Percentiles rank a stretch among this genome's conserved stretches.
phyloP scores from a whole-genome alignment of 768 basidiomycete species.

The Trametes cinnabarina region DNA sequence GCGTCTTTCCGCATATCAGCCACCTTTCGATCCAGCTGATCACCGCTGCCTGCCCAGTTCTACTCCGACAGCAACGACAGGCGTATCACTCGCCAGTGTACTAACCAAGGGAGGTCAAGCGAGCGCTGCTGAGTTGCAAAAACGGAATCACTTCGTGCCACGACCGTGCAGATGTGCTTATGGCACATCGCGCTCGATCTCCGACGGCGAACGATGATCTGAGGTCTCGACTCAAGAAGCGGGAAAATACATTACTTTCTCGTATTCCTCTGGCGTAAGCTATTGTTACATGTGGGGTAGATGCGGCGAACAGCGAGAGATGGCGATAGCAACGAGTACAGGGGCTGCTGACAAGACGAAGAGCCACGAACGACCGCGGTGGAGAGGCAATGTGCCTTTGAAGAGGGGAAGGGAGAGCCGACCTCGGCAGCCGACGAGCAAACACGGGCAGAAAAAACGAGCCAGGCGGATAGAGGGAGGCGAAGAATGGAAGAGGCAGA shows the following conservation, averaged over 20 bases:
- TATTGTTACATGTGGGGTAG: constrained; percentile 26
- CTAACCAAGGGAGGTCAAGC: background rate
- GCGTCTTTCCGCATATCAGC: background rate
- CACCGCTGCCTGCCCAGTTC: background rate
- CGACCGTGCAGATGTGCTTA: background rate
- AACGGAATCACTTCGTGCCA: background rate
- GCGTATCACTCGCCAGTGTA: background rate
- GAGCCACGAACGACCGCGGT: constrained; percentile 11
- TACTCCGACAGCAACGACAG: background rate
- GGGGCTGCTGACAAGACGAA: constrained; percentile 14
- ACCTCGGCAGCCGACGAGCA: constrained; percentile 9
- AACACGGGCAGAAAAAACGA: constrained; percentile 11
- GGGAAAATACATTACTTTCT: constrained; percentile 23
- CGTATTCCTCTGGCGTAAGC: constrained; percentile 26
- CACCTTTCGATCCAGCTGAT: background rate
- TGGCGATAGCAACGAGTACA: constrained; percentile 29
- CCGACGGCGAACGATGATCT: too few relatives aligned
- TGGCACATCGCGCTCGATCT: background rate
- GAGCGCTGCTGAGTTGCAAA: background rate
- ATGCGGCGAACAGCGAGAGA: constrained; percentile 28
- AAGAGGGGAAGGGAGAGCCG: background rate
- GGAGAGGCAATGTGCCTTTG: constrained; percentile 1
- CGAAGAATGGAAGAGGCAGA: background rate
- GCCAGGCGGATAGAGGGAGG: background rate
- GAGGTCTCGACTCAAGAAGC: constrained; percentile 4